Conservation (phyloP, 176 grass and related monocot species). For the Avena sativa region DNA sequence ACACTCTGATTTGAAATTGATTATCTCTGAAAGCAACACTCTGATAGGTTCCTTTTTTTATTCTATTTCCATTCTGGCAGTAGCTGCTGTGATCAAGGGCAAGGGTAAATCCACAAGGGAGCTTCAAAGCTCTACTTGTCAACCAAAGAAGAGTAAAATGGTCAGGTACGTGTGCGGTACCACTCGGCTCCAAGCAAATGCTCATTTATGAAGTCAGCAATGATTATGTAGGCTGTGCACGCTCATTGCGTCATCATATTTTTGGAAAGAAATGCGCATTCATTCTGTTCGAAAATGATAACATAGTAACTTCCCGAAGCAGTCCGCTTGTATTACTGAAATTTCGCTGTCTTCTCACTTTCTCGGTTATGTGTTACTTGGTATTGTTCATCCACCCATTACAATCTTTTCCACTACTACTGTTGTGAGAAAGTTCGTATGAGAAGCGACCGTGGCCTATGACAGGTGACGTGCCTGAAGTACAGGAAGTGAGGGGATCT, state of each 20-base stretch:
- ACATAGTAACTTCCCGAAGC: background rate
- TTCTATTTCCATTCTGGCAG: background rate
- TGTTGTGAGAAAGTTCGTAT: background rate
- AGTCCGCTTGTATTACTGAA: background rate
- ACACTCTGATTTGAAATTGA: background rate
- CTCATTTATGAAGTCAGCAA: background rate
- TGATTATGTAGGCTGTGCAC: background rate
- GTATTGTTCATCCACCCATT: background rate
- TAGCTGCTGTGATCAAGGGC: slow-evolving; percentile 5
- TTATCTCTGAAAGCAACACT: too few species aligned
- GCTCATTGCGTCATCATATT: background rate
- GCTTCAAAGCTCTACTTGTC: background rate
- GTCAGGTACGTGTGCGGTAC: background rate
- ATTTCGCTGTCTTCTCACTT: background rate
- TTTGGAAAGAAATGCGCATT: background rate
- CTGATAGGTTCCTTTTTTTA: background rate
- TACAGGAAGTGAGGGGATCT: background rate
- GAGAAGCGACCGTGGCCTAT: background rate
- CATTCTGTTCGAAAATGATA: background rate
- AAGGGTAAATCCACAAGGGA: slow-evolving; percentile 2
- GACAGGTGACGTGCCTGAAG: background rate
- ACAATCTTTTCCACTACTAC: background rate
- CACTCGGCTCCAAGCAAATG: background rate
- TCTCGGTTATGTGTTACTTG: background rate
- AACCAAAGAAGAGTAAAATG: slow-evolving; percentile 8